Conservation (phyloP, 495 filamentous ascomycete species). For the Venustampulla echinocandica region DNA sequence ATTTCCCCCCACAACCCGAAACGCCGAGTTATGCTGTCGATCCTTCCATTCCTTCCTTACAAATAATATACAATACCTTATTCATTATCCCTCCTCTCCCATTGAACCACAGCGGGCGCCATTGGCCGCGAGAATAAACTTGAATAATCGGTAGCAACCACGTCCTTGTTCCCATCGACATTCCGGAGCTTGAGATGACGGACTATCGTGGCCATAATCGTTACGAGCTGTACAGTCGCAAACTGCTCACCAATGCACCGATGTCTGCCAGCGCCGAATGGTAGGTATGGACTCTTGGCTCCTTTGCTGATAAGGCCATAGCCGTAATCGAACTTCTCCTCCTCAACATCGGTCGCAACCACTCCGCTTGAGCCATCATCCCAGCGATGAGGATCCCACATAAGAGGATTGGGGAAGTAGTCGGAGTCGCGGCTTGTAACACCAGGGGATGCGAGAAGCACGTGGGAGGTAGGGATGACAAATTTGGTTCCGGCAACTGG, state of each 20-base stretch:
- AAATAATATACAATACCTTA: not conserved
- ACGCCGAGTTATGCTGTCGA: slow-evolving; percentile 17
- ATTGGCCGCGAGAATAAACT: slow-evolving; percentile 56
- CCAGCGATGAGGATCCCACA: slow-evolving; percentile 90
- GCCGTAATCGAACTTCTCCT: slow-evolving; percentile 81
- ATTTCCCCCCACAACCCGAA: not conserved
- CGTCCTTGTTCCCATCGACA: slow-evolving; percentile 52
- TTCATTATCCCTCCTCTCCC: slow-evolving; percentile 47
- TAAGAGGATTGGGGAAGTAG: slow-evolving; percentile 72
- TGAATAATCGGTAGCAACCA: slow-evolving; percentile 80
- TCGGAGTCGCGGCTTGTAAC: slow-evolving; percentile 57
- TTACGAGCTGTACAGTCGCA: slow-evolving; percentile 83
- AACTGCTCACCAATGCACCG: slow-evolving; percentile 97
- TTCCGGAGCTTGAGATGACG: slow-evolving; percentile 68
- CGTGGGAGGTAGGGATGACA: slow-evolving; percentile 65
- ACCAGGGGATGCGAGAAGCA: slow-evolving; percentile 73
- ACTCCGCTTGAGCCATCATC: slow-evolving; percentile 43
- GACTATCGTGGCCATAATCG: slow-evolving; percentile 74
- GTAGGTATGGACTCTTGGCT: slow-evolving; percentile 76
- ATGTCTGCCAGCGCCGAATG: slow-evolving; percentile 90
- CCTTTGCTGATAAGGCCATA: slow-evolving; percentile 92
- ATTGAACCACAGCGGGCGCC: slow-evolving; percentile 54
- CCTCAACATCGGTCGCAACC: slow-evolving; percentile 46
- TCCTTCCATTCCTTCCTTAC: not conserved
- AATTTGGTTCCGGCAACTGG: slow-evolving; percentile 69